phyloP scores from a whole-genome alignment of 805 yeast species.

The Kluyveromyces starmeri region DNA sequence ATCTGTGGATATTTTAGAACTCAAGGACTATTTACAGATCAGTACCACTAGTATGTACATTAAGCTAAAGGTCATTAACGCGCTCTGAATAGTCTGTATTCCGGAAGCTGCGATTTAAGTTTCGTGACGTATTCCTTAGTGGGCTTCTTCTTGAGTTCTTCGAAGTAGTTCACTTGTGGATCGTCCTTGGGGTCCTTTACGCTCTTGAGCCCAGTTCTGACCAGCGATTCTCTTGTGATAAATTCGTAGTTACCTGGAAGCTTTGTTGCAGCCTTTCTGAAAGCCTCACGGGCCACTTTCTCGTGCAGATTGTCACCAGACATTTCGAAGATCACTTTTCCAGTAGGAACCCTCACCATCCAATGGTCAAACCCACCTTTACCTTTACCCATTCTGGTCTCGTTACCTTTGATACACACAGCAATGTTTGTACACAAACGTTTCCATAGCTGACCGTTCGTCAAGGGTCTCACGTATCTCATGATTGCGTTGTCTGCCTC shows the following conservation, averaged over 20 bases:
- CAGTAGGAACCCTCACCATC: conserved; percentile 95
- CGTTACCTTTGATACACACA: conserved; percentile 93
- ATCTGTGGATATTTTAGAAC: too few relatives aligned
- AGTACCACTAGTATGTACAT: too few relatives aligned
- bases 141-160: conserved; percentile 49
- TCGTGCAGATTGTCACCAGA: conserved; percentile 71
- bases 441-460: conserved; percentile 58
- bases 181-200: conserved; percentile 36
- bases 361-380: conserved; percentile 96
- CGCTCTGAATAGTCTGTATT: conserved; percentile 53
- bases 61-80: too few relatives aligned
- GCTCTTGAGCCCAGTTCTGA: conserved; percentile 62
- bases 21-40: too few relatives aligned
- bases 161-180: conserved; percentile 43
- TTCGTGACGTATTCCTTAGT: conserved; percentile 53
- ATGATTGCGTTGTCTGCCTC: conserved; percentile 84
- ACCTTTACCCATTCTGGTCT: conserved; percentile 99
- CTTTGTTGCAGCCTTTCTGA: conserved; percentile 79
- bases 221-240: conserved; percentile 50
- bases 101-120: conserved; percentile 40
- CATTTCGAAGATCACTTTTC: conserved; percentile 84
- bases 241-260: conserved; percentile 90
- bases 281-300: conserved; percentile 80
- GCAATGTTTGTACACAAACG: conserved; percentile 80
- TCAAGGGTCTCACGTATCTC: conserved; percentile 71